These are phyloP conservation scores for Komagataella mondaviorum DNA, from an alignment of 805 yeast species.

Conservation along the genomic window DNA sequence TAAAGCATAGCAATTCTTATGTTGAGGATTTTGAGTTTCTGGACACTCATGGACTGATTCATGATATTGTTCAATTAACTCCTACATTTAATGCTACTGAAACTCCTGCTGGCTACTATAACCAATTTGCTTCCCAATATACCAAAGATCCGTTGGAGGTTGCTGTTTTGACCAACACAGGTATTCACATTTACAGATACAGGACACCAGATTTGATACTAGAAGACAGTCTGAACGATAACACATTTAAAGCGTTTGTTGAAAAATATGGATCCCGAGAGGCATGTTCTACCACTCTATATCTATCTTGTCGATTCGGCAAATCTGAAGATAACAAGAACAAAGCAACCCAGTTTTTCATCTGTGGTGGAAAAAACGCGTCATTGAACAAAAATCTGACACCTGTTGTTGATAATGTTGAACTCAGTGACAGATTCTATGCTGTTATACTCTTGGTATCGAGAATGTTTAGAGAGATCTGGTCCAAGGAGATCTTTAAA, in stretches of 20 bases:
- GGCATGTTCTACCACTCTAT: constrained; percentile 79
- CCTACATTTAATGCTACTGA: constrained; percentile 59
- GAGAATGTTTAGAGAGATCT: constrained; percentile 63
- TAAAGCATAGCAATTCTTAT: constrained; percentile 58
- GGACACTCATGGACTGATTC: constrained; percentile 43
- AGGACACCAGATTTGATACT: constrained; percentile 73
- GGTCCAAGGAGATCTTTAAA: constrained; percentile 62
- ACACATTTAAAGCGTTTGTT: constrained; percentile 53
- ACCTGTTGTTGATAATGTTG: constrained; percentile 56
- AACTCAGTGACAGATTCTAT: constrained; percentile 81
- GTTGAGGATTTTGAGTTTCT: constrained; percentile 74
- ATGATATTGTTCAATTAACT: constrained; percentile 60
- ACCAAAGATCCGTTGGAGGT: constrained; percentile 50
- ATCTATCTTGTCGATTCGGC: constrained; percentile 66
- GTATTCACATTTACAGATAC: constrained; percentile 64
- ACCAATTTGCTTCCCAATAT: constrained; percentile 80
- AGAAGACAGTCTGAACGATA: constrained; percentile 49
- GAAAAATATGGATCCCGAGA: constrained; percentile 79
- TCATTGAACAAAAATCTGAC: constrained; percentile 21
- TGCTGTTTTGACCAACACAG: constrained; percentile 72
- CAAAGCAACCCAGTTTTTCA: constrained; percentile 34
- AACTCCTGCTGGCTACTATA: constrained; percentile 73
- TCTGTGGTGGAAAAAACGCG: constrained; percentile 41
- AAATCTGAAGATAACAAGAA: constrained; percentile 35
- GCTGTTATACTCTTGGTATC: constrained; percentile 74